Base-by-base conservation (phyloP, 805 yeast genomes). In the Danielia oregonensis region DNA sequence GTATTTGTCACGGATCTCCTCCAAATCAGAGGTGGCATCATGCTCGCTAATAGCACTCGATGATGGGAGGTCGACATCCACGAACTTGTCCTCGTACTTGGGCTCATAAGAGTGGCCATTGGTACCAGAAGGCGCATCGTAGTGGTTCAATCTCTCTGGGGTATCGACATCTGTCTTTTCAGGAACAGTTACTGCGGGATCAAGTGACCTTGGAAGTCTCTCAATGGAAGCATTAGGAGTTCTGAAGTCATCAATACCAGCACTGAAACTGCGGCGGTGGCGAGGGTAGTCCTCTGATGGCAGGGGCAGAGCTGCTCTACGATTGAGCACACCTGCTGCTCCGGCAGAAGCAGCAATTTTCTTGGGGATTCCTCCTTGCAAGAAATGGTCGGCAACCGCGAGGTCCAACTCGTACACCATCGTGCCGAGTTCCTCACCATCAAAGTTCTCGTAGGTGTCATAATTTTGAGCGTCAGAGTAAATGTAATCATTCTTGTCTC, bases 401-500 rank as follows among this genome's bases (percentile, higher is more conserved):
- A 72, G 61, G 45, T 86, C 91, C 36, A 86, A 69, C 23, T 78
- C 76, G 48, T 73, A 83, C 13, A 84, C 68, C 61, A 74, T 70
- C 25, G 79, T 78, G 32, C 82, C 86, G 17, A 51, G 38, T 29
- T 57, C 63, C 19, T 52, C 70, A 35, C 76, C 76, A 48, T 75
- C 71, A 43, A 65, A 76, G 7, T 60, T 63, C 36, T 66, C 75
- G 31, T 75, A 70, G 11, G 79, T 75, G 35, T 76, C 77, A 37
- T 74, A 63, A 51, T 77, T 68, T 25, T 47, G 66, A 5, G 60
- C 65, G 39, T 68, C 71, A 17, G 68, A 68, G 17, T 64, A 54
- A 29, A 81, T 79, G 49, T 75, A 79, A 52, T 85, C 91, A 43
- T 77, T 74, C 46, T 79, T 74, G 58, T 87, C 95, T 39, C 98